phyloP scores from a whole-genome alignment of 176 grass and related monocot species.

The Eragrostis curvula region DNA sequence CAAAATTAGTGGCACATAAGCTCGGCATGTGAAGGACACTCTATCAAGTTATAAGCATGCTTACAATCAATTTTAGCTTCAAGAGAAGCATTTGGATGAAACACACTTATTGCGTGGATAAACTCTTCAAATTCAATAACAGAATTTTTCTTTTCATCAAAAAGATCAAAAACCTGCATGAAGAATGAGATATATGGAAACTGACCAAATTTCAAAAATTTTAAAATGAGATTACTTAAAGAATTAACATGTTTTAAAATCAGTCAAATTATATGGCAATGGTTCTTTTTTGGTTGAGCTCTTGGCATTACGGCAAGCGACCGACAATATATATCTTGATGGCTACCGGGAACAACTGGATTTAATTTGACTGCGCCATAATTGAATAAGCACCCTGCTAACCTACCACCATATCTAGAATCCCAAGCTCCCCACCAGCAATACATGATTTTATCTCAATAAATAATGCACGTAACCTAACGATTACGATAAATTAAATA shows the following conservation, averaged over 20 bases:
- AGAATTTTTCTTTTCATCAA: constrained; percentile 77
- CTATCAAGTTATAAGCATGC: background rate
- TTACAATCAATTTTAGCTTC: constrained; percentile 75
- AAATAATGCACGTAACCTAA: constrained; percentile 2
- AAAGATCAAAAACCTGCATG: constrained; percentile 71
- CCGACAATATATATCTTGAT: background rate
- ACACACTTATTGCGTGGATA: constrained; percentile 64
- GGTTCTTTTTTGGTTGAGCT: background rate
- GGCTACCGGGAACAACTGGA: background rate
- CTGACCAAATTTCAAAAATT: background rate
- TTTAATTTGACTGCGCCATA: constrained; percentile 9
- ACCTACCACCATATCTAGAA: constrained; percentile 50
- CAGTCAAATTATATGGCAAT: background rate
- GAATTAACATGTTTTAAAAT: background rate
- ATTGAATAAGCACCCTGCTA: constrained; percentile 33
- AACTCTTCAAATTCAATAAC: constrained; percentile 77
- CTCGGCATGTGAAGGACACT: background rate
- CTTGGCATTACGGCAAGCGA: background rate
- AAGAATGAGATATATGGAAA: background rate
- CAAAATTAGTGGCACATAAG: background rate
- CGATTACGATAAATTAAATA: background rate
- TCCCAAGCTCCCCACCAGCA: constrained; percentile 27
- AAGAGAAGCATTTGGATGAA: constrained; percentile 68
- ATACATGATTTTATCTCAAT: constrained; percentile 27
- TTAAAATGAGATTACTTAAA: background rate